These are phyloP conservation scores for Pleurotus sapidus DNA, from an alignment of 768 basidiomycete species.

Conservation along the genomic window DNA sequence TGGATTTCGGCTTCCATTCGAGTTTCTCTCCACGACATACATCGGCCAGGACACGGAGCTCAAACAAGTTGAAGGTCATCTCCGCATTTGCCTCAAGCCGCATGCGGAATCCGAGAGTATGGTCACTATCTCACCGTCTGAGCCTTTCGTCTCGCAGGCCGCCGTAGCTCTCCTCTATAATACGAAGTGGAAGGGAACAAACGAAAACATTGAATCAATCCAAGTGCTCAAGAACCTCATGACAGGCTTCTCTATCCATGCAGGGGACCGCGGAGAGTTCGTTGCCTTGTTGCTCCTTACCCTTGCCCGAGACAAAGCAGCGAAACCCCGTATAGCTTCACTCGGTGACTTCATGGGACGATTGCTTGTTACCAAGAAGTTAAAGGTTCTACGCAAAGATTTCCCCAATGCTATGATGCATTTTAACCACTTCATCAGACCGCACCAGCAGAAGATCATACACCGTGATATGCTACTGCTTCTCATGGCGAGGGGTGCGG, in stretches of 20 bases:
- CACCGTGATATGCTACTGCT: no score
- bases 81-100: constrained; percentile 9
- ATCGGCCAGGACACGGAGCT: not conserved
- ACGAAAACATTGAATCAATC: no score
- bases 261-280: constrained; percentile 9
- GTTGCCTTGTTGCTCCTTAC: no score
- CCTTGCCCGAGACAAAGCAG: no score
- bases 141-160: constrained; percentile 13
- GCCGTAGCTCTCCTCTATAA: constrained; percentile 14
- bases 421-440: no score
- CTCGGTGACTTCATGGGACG: no score
- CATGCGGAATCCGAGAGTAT: constrained; percentile 6
- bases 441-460: no score
- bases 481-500: no score
- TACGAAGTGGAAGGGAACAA: constrained; percentile 14
- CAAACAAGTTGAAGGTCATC: constrained; percentile 8
- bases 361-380: no score
- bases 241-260: constrained; percentile 6
- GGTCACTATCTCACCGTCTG: constrained; percentile 11
- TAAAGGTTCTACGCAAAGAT: no score
- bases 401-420: no score
- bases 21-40: constrained; percentile 7
- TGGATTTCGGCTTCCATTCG: constrained; percentile 2
- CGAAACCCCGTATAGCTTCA: no score
- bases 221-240: not conserved